These are phyloP conservation scores for Ceratocystis albifundus DNA, from an alignment of 2,329 filamentous ascomycete genomes.

Conservation along the genomic window DNA sequence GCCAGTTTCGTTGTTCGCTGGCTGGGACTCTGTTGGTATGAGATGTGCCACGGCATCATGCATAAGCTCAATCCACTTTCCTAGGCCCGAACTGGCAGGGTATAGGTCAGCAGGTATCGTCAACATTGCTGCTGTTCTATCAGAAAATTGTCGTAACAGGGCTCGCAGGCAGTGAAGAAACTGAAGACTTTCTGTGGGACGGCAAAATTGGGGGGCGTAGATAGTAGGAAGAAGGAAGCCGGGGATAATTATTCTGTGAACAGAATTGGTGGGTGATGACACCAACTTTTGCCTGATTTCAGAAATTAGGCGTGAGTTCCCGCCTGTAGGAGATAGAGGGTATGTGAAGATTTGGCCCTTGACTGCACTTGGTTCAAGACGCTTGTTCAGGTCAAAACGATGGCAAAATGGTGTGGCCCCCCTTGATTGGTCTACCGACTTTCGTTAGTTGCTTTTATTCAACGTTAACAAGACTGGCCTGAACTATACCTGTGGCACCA, in stretches of 20 bases:
- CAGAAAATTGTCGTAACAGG: conserved; percentile 56
- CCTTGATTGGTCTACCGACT: conserved; percentile 16
- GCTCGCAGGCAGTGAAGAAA: conserved; percentile 71
- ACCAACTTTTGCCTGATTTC: conserved; percentile 45
- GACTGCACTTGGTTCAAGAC: conserved; percentile 41
- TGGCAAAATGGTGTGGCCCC: conserved; percentile 50
- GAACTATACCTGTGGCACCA: conserved; percentile 50
- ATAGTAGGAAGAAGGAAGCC: conserved; percentile 74
- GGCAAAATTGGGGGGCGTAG: conserved; percentile 57
- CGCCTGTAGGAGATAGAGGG: conserved; percentile 12
- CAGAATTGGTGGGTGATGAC: conserved; percentile 44
- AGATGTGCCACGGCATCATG: conserved; percentile 81
- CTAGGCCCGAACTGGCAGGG: conserved; percentile 61
- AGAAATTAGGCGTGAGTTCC: conserved; percentile 44
- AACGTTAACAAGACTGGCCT: background rate
- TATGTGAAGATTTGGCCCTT: conserved; percentile 40
- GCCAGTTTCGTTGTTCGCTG: conserved; percentile 16
- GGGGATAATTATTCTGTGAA: conserved; percentile 79
- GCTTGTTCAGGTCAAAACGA: conserved; percentile 58
- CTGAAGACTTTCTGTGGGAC: conserved; percentile 61
- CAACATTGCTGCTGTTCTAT: conserved; percentile 57
- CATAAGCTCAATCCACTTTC: conserved; percentile 75
- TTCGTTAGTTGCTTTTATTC: background rate
- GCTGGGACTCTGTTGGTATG: conserved; percentile 20
- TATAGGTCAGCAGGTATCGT: conserved; percentile 72